These are phyloP conservation scores for Termitomyces sp. DNA, from an alignment of 768 basidiomycete species.

Conservation along the genomic window DNA sequence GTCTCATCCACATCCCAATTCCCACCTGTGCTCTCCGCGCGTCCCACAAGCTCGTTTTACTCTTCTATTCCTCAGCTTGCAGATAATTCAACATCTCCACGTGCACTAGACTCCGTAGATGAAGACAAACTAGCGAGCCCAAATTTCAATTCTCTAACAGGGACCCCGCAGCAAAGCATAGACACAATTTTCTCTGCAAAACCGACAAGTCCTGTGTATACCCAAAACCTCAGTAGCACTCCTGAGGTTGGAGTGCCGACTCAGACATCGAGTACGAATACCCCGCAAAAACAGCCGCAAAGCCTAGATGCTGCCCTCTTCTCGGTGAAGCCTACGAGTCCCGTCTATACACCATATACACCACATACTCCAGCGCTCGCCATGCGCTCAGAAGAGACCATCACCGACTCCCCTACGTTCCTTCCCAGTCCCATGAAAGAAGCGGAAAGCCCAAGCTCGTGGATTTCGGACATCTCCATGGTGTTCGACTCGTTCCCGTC, in stretches of 20 bases:
- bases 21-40: slow-evolving; percentile 14
- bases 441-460: slow-evolving; percentile 34
- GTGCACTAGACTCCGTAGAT: slow-evolving; percentile 6
- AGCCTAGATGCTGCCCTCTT: slow-evolving; percentile 1
- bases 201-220: slow-evolving; percentile 17
- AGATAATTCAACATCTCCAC: neutral
- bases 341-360: slow-evolving; percentile 12
- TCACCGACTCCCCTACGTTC: slow-evolving; percentile 7
- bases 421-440: slow-evolving; percentile 14
- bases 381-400: slow-evolving; percentile 14
- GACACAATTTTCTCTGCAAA: slow-evolving; percentile 10
- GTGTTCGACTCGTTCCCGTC: slow-evolving; percentile 69
- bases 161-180: neutral
- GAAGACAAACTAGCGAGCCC: slow-evolving; percentile 12
- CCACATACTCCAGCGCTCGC: slow-evolving; percentile 10
- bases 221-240: neutral
- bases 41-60: slow-evolving; percentile 15
- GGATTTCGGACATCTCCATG: slow-evolving; percentile 40
- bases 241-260: neutral
- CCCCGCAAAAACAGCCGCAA: neutral
- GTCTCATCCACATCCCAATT: slow-evolving; percentile 14
- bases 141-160: slow-evolving; percentile 1
- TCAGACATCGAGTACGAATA: neutral
- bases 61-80: slow-evolving; percentile 4
- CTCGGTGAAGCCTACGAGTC: slow-evolving; percentile 6